These are phyloP conservation scores for Lactifluus pinguis DNA, from an alignment of 768 basidiomycete genomes.

Conservation along the genomic window DNA sequence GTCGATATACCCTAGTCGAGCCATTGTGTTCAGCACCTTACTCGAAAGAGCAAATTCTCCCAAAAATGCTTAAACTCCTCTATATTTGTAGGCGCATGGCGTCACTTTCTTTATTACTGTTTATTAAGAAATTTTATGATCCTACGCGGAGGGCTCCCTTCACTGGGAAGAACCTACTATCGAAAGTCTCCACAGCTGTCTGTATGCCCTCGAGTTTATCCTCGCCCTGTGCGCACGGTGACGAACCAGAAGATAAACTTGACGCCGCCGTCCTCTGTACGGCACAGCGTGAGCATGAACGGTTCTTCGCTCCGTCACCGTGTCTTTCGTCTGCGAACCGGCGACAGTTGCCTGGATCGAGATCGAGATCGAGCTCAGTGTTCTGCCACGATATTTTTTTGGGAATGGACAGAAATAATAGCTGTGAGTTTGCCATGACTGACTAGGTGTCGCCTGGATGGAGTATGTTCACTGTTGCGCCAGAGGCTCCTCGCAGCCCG, in stretches of 20 bases:
- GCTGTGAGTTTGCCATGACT: too few relatives aligned
- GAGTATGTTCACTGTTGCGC: background rate
- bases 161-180: conserved; percentile 2
- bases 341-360: conserved; percentile 47
- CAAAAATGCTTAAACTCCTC: too few relatives aligned
- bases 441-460: background rate
- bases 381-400: too few relatives aligned
- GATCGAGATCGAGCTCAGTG: too few relatives aligned
- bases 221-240: conserved; percentile 27
- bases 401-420: too few relatives aligned
- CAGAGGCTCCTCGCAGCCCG: background rate
- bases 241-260: conserved; percentile 50
- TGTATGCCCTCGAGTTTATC: conserved; percentile 21
- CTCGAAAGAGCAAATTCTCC: too few relatives aligned
- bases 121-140: too few relatives aligned
- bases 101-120: too few relatives aligned
- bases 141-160: background rate
- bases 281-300: conserved; percentile 29
- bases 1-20: background rate
- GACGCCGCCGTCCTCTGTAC: conserved; percentile 23
- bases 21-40: too few relatives aligned
- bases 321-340: conserved; percentile 31
- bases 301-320: conserved; percentile 27
- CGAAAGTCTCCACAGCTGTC: conserved; percentile 20
- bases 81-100: too few relatives aligned